Percentiles rank a stretch among this genome's conserved stretches.
Evolutionary conservation across 2,329 filamentous ascomycete species (phyloP).

Genomic region (Diaporthe sp.): DNA sequence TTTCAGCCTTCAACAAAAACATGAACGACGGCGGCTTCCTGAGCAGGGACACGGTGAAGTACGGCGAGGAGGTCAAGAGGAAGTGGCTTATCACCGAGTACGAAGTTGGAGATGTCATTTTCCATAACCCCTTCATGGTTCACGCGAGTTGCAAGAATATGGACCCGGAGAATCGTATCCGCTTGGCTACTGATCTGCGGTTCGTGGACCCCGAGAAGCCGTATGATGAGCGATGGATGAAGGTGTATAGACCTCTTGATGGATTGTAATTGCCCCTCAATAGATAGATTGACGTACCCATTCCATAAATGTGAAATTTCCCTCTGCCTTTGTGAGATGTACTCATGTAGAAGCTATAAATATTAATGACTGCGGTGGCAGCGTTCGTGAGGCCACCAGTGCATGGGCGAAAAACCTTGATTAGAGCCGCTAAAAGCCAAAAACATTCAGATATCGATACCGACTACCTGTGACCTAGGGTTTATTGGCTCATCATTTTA

Average conservation of each 20-base stretch:
- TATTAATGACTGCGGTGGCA: too few relatives aligned
- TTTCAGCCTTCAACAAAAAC: background rate
- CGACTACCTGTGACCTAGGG: too few relatives aligned
- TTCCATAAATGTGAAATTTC: too few relatives aligned
- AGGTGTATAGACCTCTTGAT: background rate
- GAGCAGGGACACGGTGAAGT: background rate
- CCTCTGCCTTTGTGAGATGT: too few relatives aligned
- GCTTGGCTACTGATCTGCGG: background rate
- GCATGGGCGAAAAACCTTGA: too few relatives aligned
- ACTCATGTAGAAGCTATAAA: too few relatives aligned
- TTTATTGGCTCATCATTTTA: too few relatives aligned
- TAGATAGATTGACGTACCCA: background rate
- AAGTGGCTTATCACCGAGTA: background rate
- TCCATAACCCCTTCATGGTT: background rate
- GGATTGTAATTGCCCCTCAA: background rate
- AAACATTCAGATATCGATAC: too few relatives aligned
- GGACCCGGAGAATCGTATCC: background rate
- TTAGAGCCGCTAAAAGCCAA: too few relatives aligned
- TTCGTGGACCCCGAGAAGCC: background rate
- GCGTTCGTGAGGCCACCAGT: too few relatives aligned
- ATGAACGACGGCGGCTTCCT: background rate
- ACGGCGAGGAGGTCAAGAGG: background rate
- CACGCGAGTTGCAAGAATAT: background rate
- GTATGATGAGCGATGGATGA: background rate
- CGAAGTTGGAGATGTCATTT: background rate